Evolutionary conservation across 2,329 filamentous ascomycete genomes (phyloP), one percentile per base, ranked within the genome.

Genomic region (Cladosporium sp.): DNA sequence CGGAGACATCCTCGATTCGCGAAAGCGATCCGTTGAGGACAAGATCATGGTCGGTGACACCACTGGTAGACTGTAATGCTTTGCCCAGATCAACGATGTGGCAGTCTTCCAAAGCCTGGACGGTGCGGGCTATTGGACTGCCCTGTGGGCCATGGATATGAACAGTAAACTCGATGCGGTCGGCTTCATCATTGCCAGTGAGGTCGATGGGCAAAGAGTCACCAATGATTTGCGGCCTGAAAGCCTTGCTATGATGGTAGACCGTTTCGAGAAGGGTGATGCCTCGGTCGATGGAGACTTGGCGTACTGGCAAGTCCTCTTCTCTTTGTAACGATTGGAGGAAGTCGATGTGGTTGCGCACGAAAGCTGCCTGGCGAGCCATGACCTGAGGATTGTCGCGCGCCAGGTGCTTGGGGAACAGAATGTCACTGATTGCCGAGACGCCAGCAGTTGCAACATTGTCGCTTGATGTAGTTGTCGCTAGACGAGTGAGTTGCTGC

Each of bases 21-120:
- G 64, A 54, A 44, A 59, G 34, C 3, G 64, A 59, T 8, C 64
- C 58, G 18, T 65, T 52, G 34, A 58, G 64, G 21, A 65, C 64
- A 47, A 65, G 64, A 34, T 65, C 58, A 24, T 65, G 64, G 12
- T 70, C 65, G 5, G 54, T 41, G 14, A 73, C 66, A 10, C 70
- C 71, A n/a, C 73, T 74, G 24, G 69, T 57, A 4, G 64, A 60
- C 10, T 69, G 71, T 21, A 76, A 65, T 8, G 65, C 67, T 14
- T 61, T 64, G 11, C 59, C 65, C 10, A 76, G 70, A 30, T 74
- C 69, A 11, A 66, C 64, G 14, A 74, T 47, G 32, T 59, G 55
- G 34, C 64, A 65, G 24, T 65, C 57, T 38, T 54, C 69, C 38
- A 65, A 68, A 24, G 74, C 66, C 2, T 64, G 63, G 32, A 69